phyloP scores from a whole-genome alignment of 2,329 filamentous ascomycete genomes.

The Pseudopithomyces chartarum region DNA sequence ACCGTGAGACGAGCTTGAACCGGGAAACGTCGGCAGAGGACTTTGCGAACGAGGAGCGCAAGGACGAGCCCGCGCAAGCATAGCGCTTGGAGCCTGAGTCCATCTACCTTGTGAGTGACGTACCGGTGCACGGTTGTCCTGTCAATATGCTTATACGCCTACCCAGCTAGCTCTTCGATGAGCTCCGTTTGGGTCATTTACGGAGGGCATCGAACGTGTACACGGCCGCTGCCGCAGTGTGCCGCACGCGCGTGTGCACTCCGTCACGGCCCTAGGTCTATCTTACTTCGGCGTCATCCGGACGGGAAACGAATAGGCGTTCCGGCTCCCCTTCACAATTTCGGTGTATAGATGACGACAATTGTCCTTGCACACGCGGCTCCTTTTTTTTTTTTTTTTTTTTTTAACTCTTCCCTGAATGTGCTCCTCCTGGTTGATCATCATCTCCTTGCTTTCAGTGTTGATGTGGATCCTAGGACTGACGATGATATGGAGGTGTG shows the following conservation, averaged over 20 bases:
- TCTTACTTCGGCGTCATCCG: constrained; percentile 12
- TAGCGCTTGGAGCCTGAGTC: constrained; percentile 13
- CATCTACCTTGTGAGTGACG: background rate
- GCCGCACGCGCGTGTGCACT: background rate
- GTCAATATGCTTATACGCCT: constrained; percentile 3
- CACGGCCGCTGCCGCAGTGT: constrained; percentile 18
- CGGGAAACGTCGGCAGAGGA: constrained; percentile 76
- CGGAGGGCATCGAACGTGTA: constrained; percentile 17
- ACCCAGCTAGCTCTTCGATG: constrained; percentile 4
- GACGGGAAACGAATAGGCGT: constrained; percentile 22
- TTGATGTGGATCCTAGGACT: background rate
- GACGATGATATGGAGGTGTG: background rate
- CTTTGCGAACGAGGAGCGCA: constrained; percentile 48
- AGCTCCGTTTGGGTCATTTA: constrained; percentile 9
- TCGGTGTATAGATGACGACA: constrained; percentile 7
- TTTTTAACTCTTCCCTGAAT: constrained; percentile 1
- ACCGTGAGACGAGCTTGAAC: constrained; percentile 77
- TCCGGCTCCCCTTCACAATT: constrained; percentile 13
- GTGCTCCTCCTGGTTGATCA: constrained; percentile 9
- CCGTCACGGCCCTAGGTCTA: constrained; percentile 16
- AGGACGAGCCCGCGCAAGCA: constrained; percentile 25
- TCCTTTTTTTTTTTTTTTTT: constrained; percentile 3
- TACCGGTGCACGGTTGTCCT: background rate
- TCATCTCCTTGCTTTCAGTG: constrained; percentile 4
- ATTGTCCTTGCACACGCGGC: background rate